Base-by-base conservation (phyloP, 805 yeast genomes). In the Barnettozyma pratensis region DNA sequence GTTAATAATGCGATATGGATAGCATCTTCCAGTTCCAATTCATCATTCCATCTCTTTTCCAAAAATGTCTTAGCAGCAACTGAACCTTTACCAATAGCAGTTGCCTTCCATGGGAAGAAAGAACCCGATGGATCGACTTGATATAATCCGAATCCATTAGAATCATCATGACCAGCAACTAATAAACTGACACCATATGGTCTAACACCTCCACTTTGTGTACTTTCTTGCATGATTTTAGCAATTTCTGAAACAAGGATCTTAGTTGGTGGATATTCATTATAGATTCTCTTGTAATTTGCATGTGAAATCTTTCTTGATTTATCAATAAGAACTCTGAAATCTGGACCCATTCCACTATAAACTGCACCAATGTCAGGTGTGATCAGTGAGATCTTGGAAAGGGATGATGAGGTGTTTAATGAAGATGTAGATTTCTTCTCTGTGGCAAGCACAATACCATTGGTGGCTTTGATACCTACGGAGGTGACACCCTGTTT, bases 261-360 rank as follows among this genome's bases (percentile, higher is more conserved):
- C 65, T 88, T 87, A 3, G 96, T 94, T 41, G 98, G 97, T 10
- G 99, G 99, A 68, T 94, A 88, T 69, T 94, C 98, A 65, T 92
- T 91, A 72, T 92, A 94, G 52, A 91, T 75, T 65, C 96, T 81
- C 72, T 92, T 91, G 70, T 94, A 94, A 62, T 85, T 80, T 26
- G 97, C 83, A 67, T 94, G 98, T 40, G 97, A 87, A 51, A 87
- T 83, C 68, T 89, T 91, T 60, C 99, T 81, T 9, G 98, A 89
- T 67, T 86, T 86, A 70, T 94, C 98, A 44, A 91, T 89, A 34
- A 94, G 77, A 12, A 94, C 96, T 55, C 99, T 79, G 73, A 87
- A 94, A 67, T 94, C 99, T 26, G 99, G 99, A 28, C 98, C 98
- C 98, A 94, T 91, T 19, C 99, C 99, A 6, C 96, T 78, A 69